Base-by-base conservation (phyloP, 2,329 filamentous ascomycete species). In the Fusarium dlaminii region DNA sequence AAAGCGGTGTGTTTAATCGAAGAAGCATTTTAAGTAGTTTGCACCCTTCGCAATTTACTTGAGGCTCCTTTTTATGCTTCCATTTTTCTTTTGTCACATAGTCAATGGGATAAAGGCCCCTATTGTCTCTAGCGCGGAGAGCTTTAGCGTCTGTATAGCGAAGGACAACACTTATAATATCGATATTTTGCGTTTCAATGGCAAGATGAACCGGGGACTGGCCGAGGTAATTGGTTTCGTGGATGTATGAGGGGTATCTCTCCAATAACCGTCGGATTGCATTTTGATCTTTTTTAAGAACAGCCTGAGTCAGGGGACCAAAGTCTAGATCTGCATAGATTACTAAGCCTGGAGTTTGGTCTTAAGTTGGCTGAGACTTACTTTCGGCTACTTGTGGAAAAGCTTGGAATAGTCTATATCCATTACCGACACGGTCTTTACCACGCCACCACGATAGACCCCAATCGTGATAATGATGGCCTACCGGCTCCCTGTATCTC, bases 241-340 rank as follows among this genome's bases (percentile, higher is more conserved):
- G 8, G 4, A 52, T 20, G 1, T 15, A 11, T 8, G n/a, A 20
- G 8, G 48, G 48, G 8, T 0, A 27, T 15, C 2, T 52, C 8
- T 34, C 3, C 5, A 52, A 15, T 2, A 52, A 8, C 17, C 20
- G n/a, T 15, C 3, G 22, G 12, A 27, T 15, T 20, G 3, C 6
- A 14, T 20, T 8, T 3, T 3, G n/a, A 1, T 52, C 30, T 1
- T 52, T 8, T 6, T 8, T 8, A 0, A 52, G 0, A 15, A 52
- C 3, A 27, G 48, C 30, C 2, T 2, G 17, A 24, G 0, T 24
- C 5, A 52, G 8, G 3, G 8, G 30, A 0, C 48, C 48, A 5
- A 52, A 20, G 1, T 34, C 30, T 6, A 49, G 20, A 11, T 30
- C 45, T 46, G 7, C 5, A 6, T 8, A 8, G 10, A 29, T 29